Base-by-base conservation (phyloP, 768 basidiomycete genomes). In the Leccinum aurantiacum region DNA sequence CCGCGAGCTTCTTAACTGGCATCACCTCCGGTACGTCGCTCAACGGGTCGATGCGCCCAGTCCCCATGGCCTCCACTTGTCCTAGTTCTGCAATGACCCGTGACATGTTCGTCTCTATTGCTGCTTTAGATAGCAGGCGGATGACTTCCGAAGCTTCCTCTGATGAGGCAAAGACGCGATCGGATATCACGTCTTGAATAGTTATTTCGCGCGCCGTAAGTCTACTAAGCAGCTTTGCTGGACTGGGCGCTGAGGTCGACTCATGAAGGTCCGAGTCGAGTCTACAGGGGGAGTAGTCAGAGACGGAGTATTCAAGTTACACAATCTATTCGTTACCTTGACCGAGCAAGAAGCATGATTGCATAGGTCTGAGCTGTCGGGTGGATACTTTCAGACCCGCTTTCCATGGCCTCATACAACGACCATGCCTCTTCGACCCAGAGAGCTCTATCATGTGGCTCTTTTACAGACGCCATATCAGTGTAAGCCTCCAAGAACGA, bases 361-460 rank as follows among this genome's bases (percentile, higher is more conserved):
- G 90, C 86, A 74, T 89, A 93, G 9, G 90, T 88, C 50, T 78
- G 72, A 1, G 83, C 60, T 27, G 80, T 82, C 0, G 91, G 87
- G 1, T 64, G 61, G 13, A 84, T 72, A 7, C 75, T 77, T 58
- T 86, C 85, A 0, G 67, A 60, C 8, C 75, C 79, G 9, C 54
- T 68, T 65, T 89, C 84, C 76, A 92, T 81, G 6, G 72, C 66
- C 7, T 82, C 73, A 63, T 87, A 90, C 14, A 94, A 76, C 10
- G 74, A 73, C 80, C 83, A 86, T 0, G 84, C 80, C 31, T 86
- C 80, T 25, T 84, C 81, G 3, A 87, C 56, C 91, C 93, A 94
- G 31, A 78, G 71, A 1, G 70, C 74, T 53, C 74, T 74, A 44
- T 80, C 76, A 1, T 74, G 69, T 3, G 71, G 65, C 35, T 85